phyloP scores from a whole-genome alignment of 169 alveolate genomes.

The Neospora caninum region DNA sequence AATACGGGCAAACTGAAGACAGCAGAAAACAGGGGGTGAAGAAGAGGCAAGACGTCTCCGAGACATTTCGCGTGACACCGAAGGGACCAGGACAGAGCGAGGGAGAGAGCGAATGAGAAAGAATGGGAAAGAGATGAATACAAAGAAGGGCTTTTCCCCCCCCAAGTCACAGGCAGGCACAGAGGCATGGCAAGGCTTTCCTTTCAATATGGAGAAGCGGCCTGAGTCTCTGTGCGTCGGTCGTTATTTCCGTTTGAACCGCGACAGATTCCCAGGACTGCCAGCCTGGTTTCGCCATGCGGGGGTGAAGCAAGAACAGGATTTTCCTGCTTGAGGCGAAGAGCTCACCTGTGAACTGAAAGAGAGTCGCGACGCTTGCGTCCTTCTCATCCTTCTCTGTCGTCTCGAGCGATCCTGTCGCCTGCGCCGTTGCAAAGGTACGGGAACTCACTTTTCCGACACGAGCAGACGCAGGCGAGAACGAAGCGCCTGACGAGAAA shows the following conservation, averaged over 20 bases:
- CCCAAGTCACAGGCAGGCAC: too few species aligned
- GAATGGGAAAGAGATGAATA: too few species aligned
- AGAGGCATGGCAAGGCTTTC: too few species aligned
- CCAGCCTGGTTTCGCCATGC: too few species aligned
- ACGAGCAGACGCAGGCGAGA: neutral
- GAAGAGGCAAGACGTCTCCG: neutral
- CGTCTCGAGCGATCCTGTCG: neutral
- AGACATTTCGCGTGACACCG: neutral
- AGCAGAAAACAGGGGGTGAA: neutral
- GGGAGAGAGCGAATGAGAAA: neutral
- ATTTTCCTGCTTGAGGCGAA: neutral
- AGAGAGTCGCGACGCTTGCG: neutral
- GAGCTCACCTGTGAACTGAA: conserved; percentile 9
- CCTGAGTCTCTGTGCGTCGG: too few species aligned
- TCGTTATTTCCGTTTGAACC: too few species aligned
- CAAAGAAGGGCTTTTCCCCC: too few species aligned
- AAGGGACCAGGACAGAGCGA: neutral
- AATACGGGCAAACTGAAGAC: conserved; percentile 3
- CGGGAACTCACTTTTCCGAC: neutral
- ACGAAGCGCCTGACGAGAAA: neutral
- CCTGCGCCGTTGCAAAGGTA: neutral
- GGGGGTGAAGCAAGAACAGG: too few species aligned
- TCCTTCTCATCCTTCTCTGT: neutral
- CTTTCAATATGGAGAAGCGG: too few species aligned
- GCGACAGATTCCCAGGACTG: too few species aligned